Evolutionary conservation across 176 grass and related monocot genomes (phyloP).

Genomic region (Zizania latifolia): DNA sequence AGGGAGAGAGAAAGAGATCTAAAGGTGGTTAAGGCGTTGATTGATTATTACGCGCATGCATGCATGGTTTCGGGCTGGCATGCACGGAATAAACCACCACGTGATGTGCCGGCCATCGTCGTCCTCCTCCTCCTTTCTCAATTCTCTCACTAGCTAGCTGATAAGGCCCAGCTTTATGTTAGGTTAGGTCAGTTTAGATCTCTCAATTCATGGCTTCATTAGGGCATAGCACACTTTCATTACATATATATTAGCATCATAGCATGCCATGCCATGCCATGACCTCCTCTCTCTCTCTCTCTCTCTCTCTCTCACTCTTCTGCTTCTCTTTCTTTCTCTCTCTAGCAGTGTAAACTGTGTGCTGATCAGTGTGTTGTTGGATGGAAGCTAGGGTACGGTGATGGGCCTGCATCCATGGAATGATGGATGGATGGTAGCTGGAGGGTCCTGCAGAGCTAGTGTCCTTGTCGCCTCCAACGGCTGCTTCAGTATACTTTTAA

Average conservation of each 20-base stretch:
- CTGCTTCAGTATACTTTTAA: not conserved
- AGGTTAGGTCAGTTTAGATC: not conserved
- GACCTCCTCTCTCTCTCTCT: too few species aligned
- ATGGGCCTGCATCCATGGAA: too few species aligned
- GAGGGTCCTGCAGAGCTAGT: too few species aligned
- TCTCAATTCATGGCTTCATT: too few species aligned
- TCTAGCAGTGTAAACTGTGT: not conserved
- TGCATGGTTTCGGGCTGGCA: not conserved
- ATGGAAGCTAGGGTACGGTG: not conserved
- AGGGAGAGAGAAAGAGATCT: not conserved
- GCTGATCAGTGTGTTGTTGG: not conserved
- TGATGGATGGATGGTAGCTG: too few species aligned
- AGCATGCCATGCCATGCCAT: too few species aligned
- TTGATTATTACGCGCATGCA: not conserved
- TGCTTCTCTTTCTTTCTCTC: not conserved
- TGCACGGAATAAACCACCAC: constrained; percentile 19
- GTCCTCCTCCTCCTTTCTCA: too few species aligned
- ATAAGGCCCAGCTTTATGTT: not conserved
- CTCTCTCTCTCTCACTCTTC: not conserved
- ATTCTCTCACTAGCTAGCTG: too few species aligned
- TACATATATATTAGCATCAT: not conserved
- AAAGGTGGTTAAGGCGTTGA: not conserved
- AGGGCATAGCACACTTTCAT: not conserved
- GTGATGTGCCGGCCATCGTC: constrained; percentile 17
- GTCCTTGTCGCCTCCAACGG: not conserved